phyloP scores from a whole-genome alignment of 2,329 filamentous ascomycete species.

The Ascochyta lentis region DNA sequence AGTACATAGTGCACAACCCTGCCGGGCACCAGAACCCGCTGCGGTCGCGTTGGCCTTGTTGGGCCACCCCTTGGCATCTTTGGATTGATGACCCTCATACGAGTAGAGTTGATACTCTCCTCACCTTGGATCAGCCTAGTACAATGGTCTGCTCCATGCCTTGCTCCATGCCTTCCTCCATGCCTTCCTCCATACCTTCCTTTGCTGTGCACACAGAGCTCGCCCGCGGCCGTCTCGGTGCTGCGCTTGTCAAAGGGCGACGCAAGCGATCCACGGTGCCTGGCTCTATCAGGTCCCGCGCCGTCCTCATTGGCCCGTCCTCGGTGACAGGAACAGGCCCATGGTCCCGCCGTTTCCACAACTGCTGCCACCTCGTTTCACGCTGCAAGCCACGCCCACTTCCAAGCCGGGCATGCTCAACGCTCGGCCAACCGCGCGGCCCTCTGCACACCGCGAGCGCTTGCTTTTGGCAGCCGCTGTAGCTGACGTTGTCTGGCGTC shows the following conservation, averaged over 20 bases:
- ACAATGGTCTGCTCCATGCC: too few species aligned
- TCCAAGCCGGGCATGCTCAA: conserved; percentile 6
- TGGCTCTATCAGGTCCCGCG: neutral
- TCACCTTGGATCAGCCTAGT: neutral
- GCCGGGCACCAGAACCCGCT: neutral
- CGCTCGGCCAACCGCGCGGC: conserved; percentile 19
- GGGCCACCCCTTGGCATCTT: neutral
- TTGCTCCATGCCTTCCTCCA: too few species aligned
- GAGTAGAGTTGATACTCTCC: too few species aligned
- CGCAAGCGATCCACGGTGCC: conserved; percentile 11
- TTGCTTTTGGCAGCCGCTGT: conserved; percentile 12
- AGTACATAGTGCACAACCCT: neutral
- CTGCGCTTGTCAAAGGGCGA: conserved; percentile 6
- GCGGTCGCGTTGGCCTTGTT: conserved; percentile 8
- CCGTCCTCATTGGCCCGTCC: neutral
- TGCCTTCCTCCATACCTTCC: too few species aligned
- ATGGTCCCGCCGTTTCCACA: neutral
- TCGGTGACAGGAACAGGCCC: neutral
- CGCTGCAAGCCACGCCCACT: conserved; percentile 13
- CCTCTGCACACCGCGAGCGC: conserved; percentile 13
- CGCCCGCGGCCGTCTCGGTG: conserved; percentile 4
- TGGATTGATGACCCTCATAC: too few species aligned
- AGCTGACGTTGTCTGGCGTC: conserved; percentile 15
- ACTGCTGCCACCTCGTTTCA: conserved; percentile 15
- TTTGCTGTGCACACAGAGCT: too few species aligned